Evolutionary conservation across 257 asterid species (phyloP).

Genomic region (Ophiorrhiza pumila): DNA sequence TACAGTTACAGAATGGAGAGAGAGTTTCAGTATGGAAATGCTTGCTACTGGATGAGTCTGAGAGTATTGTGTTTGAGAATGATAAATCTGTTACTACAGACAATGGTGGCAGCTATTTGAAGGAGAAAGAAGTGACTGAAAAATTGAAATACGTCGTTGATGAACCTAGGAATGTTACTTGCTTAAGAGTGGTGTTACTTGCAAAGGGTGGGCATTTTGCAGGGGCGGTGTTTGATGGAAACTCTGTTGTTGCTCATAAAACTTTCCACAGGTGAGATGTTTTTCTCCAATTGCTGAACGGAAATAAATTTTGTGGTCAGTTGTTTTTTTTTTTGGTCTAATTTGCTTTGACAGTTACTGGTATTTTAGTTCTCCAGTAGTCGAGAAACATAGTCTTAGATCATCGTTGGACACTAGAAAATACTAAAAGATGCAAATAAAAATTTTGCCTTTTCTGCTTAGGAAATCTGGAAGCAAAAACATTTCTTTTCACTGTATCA

Average conservation of each 20-base stretch:
- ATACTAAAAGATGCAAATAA: background rate
- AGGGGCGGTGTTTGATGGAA: slow-evolving; percentile 93
- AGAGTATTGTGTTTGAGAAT: slow-evolving; percentile 45
- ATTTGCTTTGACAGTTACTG: background rate
- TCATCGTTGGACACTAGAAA: background rate
- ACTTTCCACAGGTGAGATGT: slow-evolving; percentile 89
- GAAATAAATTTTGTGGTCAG: background rate
- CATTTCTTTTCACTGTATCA: background rate
- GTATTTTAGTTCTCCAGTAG: background rate
- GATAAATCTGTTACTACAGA: slow-evolving; percentile 40
- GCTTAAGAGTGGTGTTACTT: slow-evolving; percentile 78
- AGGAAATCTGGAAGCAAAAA: background rate
- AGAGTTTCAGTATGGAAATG: slow-evolving; percentile 68
- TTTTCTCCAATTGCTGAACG: slow-evolving; percentile 11
- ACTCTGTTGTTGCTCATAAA: slow-evolving; percentile 74
- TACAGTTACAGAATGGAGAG: slow-evolving; percentile 69
- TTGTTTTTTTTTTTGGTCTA: background rate
- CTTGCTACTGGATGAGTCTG: slow-evolving; percentile 62
- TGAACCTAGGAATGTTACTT: slow-evolving; percentile 67
- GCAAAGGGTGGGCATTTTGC: slow-evolving; percentile 97
- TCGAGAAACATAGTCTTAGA: too few relatives aligned
- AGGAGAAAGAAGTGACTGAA: slow-evolving; percentile 55
- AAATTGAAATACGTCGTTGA: slow-evolving; percentile 57
- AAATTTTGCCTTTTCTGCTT: background rate
- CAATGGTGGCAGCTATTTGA: slow-evolving; percentile 36